Evolutionary conservation across 2,329 filamentous ascomycete genomes (phyloP).

Genomic region (Neophaeococcomyces mojaviensis): DNA sequence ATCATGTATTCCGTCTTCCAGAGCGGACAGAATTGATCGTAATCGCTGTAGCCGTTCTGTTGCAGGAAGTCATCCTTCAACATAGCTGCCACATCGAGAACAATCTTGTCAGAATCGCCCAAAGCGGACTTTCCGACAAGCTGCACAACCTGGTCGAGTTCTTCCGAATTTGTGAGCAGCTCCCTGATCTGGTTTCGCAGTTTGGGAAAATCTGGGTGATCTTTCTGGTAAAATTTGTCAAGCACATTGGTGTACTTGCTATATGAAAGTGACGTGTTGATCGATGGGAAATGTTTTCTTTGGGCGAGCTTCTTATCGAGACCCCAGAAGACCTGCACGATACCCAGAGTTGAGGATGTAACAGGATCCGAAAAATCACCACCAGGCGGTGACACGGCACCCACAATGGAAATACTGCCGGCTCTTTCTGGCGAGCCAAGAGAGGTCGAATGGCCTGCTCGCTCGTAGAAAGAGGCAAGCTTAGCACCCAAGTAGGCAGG

Average conservation of each 20-base stretch:
- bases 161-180: slow-evolving; percentile 88
- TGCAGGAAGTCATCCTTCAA: slow-evolving; percentile 98
- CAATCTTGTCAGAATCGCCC: slow-evolving; percentile 97
- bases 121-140: slow-evolving; percentile 95
- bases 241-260: slow-evolving; percentile 88
- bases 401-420: slow-evolving; percentile 95
- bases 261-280: slow-evolving; percentile 92
- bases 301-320: slow-evolving; percentile 99
- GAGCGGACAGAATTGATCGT: slow-evolving; percentile 97
- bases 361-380: slow-evolving; percentile 99
- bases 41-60: slow-evolving; percentile 98
- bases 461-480: slow-evolving; percentile 98
- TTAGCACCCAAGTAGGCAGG: slow-evolving; percentile 95
- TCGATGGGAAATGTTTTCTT: slow-evolving; percentile 97
- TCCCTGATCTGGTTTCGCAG: slow-evolving; percentile 90
- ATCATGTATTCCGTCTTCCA: slow-evolving; percentile 99
- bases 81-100: slow-evolving; percentile 79
- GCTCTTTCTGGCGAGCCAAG: slow-evolving; percentile 82
- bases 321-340: slow-evolving; percentile 99
- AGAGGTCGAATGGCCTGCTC: slow-evolving; percentile 77
- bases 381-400: slow-evolving; percentile 91
- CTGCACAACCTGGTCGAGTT: slow-evolving; percentile 97
- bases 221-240: slow-evolving; percentile 89
- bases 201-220: slow-evolving; percentile 87
- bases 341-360: slow-evolving; percentile 84